Percentiles rank a stretch among this genome's conserved stretches.
Evolutionary conservation across 495 filamentous ascomycete species (phyloP).

Genomic region (Penicillium diatomitis): DNA sequence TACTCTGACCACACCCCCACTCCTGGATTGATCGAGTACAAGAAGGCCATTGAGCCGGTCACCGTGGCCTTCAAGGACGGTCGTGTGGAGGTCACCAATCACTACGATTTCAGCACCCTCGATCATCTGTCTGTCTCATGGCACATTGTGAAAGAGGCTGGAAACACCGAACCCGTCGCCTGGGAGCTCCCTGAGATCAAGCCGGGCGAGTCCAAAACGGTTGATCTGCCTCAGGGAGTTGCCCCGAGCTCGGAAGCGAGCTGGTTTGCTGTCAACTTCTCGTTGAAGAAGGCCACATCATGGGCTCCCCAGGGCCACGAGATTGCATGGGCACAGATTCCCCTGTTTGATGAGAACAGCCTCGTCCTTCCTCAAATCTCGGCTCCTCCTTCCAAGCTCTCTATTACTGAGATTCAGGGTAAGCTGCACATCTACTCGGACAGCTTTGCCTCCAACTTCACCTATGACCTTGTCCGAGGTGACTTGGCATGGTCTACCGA

Average conservation of each 20-base stretch:
- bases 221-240: slow-evolving; percentile 15
- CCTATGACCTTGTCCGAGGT: slow-evolving; percentile 13
- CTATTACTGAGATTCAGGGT: not conserved
- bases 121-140: slow-evolving; percentile 40
- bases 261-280: slow-evolving; percentile 41
- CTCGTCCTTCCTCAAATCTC: slow-evolving; percentile 11
- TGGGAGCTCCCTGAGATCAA: slow-evolving; percentile 1
- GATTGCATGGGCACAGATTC: slow-evolving; percentile 37
- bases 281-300: slow-evolving; percentile 18
- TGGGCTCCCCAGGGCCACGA: slow-evolving; percentile 39
- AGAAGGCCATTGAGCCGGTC: slow-evolving; percentile 53
- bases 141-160: slow-evolving; percentile 30
- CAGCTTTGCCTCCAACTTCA: slow-evolving; percentile 5
- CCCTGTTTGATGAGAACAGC: slow-evolving; percentile 1
- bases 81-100: slow-evolving; percentile 38
- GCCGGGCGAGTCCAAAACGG: not conserved
- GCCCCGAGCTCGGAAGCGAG: not conserved
- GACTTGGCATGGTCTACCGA: slow-evolving; percentile 11
- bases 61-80: slow-evolving; percentile 12
- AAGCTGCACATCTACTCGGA: slow-evolving; percentile 3
- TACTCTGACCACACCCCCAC: slow-evolving; percentile 48
- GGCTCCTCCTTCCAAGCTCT: slow-evolving; percentile 5
- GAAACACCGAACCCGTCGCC: slow-evolving; percentile 14
- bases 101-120: slow-evolving; percentile 45
- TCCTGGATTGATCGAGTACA: slow-evolving; percentile 50